These are phyloP conservation scores for Puccinia horiana DNA, from an alignment of 1,284 basidiomycete species.

Conservation along the genomic window DNA sequence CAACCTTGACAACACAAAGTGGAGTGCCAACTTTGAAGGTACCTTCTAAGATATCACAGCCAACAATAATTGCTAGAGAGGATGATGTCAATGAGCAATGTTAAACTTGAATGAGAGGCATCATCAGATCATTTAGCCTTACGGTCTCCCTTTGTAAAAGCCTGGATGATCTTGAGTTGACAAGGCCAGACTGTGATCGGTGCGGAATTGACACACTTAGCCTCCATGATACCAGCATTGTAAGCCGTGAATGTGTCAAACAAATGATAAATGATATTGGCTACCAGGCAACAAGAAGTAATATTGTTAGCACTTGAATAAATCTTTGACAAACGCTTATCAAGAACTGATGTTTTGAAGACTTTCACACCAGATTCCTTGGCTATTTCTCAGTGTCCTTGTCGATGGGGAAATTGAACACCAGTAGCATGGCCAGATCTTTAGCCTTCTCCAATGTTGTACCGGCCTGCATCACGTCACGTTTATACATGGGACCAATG, in stretches of 20 bases:
- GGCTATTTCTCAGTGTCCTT: conserved; percentile 87
- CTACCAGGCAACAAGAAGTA: conserved; percentile 60
- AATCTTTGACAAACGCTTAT: neutral
- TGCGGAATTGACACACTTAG: conserved; percentile 87
- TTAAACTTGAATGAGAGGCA: neutral
- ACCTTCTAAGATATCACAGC: conserved; percentile 95
- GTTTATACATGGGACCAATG: conserved; percentile 96
- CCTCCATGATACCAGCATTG: conserved; percentile 86
- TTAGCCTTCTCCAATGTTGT: conserved; percentile 96
- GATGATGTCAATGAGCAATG: neutral
- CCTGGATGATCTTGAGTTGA: conserved; percentile 84
- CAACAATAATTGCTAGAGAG: conserved; percentile 70
- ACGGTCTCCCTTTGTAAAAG: conserved; percentile 94
- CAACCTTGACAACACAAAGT: conserved; percentile 86
- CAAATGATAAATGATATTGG: conserved; percentile 97
- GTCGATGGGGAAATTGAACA: conserved; percentile 89
- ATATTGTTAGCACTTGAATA: neutral
- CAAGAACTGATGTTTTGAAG: conserved; percentile 67
- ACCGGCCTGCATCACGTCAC: conserved; percentile 86
- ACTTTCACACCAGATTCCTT: conserved; percentile 90
- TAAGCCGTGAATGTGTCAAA: conserved; percentile 98
- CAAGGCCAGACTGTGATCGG: conserved; percentile 97
- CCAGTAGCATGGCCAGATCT: conserved; percentile 91
- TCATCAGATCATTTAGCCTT: conserved; percentile 57
- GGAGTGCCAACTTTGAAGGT: conserved; percentile 91